A percentile compares a stretch with the other conserved stretches of the same genome.
These are phyloP conservation scores for Paecilomyces variotii DNA, from an alignment of 2,329 filamentous ascomycete species.

Conservation along the genomic window DNA sequence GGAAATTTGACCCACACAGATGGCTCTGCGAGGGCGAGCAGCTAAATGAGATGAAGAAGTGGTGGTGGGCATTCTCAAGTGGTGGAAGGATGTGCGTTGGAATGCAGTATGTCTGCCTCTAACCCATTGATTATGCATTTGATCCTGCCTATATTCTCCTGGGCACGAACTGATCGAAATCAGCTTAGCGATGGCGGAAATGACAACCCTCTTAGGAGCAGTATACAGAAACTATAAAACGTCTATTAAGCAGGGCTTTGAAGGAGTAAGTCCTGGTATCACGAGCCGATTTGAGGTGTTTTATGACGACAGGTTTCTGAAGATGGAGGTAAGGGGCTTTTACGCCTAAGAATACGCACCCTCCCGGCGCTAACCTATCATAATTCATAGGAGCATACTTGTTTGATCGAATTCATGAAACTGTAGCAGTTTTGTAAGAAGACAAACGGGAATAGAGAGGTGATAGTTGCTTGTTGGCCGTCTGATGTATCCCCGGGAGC, in stretches of 20 bases:
- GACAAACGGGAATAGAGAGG: not conserved
- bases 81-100: slow-evolving; percentile 36
- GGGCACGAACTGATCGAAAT: not conserved
- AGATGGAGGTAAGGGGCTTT: slow-evolving; percentile 12
- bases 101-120: slow-evolving; percentile 18
- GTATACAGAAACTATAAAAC: slow-evolving; percentile 40
- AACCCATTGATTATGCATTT: too few relatives aligned
- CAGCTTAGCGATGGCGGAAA: slow-evolving; percentile 44
- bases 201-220: slow-evolving; percentile 40
- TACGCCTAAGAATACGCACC: not conserved
- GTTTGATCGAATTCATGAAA: not conserved
- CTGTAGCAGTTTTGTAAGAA: not conserved
- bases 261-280: slow-evolving; percentile 29
- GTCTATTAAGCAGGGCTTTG: slow-evolving; percentile 17
- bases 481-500: not conserved
- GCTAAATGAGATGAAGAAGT: slow-evolving; percentile 22
- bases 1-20: slow-evolving; percentile 24
- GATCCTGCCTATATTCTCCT: not conserved
- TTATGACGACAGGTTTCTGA: slow-evolving; percentile 22
- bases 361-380: not conserved
- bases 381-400: slow-evolving; percentile 1
- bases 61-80: slow-evolving; percentile 34
- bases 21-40: slow-evolving; percentile 16
- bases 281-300: slow-evolving; percentile 38
- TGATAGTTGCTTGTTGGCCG: not conserved